Evolutionary conservation across 1,284 basidiomycete species (phyloP), one percentile per base, ranked within the genome.

Genomic region (Singerocomus inundabilis): DNA sequence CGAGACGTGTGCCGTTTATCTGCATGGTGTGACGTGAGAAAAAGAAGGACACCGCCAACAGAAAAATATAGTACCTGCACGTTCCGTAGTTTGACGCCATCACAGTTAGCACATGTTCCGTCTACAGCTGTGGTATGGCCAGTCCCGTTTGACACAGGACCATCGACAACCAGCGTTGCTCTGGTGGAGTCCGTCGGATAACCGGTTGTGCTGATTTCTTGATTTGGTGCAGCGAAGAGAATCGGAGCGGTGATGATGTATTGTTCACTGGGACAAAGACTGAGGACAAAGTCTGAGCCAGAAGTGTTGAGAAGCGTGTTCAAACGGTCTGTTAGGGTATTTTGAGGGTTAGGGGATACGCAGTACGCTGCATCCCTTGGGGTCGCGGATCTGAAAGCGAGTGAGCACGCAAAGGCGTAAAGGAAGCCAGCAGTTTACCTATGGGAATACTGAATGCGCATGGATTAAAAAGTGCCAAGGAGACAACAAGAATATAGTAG

Each of bases 181-280:
- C 83, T 72, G 4, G 68, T 68, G 33, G 70, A 65, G n/a, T 72
- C 80, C 0, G 75, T 80, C 0, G 90, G 90, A 56, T 90, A 88
- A 12, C 86, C 87, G 5, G 75, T 62, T 0, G 90, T 92, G 56
- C 81, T 87, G 40, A 92, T 91, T 68, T 92, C 90, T 69, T 92
- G 84, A 57, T 82, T 71, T 0, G 79, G 73, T 7, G 80, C 77
- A 2, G 81, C 73, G 60, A 90, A 91, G 16, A 75, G 68, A 48
- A 92, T 74, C 2, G 86, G 80, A 1, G 80, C 77, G 38, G 78
- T 74, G 50, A 91, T 78, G 51, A 75, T 54, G 61, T 92, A 92
- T 44, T 77, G 70, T 44, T 77, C 68, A 38, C 72, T 68, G 1
- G 81, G 80, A 64, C 90, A 93, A 5, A 93, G 75, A 24, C 70